Evolutionary conservation across 208 protist genomes (phyloP).

Genomic region (Angomonas deanei): DNA sequence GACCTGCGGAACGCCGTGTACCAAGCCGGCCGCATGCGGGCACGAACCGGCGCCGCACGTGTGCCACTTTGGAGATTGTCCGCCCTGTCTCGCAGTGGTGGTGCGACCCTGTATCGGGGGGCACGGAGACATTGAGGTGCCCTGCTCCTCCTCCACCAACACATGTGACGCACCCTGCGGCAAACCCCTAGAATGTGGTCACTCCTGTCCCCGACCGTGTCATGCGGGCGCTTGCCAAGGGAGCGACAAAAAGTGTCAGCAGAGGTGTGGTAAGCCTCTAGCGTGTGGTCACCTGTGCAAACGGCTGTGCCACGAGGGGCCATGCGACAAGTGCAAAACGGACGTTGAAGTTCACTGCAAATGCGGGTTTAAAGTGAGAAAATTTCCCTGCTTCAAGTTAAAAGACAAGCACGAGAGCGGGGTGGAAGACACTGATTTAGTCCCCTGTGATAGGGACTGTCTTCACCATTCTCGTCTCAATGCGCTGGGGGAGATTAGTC

Average conservation of each 20-base stretch:
- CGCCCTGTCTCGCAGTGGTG: conserved; percentile 45
- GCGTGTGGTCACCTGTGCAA: conserved; percentile 57
- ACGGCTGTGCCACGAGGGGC: conserved; percentile 35
- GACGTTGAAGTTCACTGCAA: conserved; percentile 33
- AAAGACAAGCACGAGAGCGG: conserved; percentile 20
- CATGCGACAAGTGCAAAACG: conserved; percentile 43
- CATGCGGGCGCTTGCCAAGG: conserved; percentile 55
- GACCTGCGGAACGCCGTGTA: conserved; percentile 45
- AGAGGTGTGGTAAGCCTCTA: conserved; percentile 30
- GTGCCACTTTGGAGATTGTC: conserved; percentile 79
- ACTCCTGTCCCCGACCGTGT: conserved; percentile 49
- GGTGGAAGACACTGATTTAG: conserved; percentile 6
- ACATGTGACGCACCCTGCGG: conserved; percentile 40
- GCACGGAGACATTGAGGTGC: conserved; percentile 23
- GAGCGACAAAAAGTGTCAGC: conserved; percentile 22
- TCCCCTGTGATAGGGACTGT: conserved; percentile 36
- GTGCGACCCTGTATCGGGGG: conserved; percentile 36
- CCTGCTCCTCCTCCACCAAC: conserved; percentile 17
- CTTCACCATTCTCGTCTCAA: conserved; percentile 19
- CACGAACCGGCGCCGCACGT: conserved; percentile 32
- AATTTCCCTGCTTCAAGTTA: conserved; percentile 38
- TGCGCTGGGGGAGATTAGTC: conserved; percentile 1
- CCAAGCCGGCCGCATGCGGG: conserved; percentile 24
- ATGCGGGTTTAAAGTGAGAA: conserved; percentile 35
- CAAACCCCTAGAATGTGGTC: conserved; percentile 47